Conservation (phyloP, 306 rosid species). For the Dryas octopetala region DNA sequence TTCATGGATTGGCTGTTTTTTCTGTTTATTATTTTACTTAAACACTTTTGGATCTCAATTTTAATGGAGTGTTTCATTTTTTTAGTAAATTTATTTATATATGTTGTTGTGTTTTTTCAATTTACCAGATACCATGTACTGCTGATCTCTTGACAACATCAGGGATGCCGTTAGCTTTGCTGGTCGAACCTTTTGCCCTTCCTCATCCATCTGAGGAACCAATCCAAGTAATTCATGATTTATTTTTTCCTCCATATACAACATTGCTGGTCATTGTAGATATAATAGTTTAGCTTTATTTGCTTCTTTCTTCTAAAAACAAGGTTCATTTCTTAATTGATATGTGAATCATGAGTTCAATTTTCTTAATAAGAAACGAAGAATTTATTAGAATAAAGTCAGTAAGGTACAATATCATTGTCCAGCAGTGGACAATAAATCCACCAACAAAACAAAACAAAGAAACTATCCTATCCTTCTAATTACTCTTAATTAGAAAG, state of each 20-base stretch:
- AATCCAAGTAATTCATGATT: constrained; percentile 60
- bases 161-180: constrained; percentile 94
- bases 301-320: background rate
- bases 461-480: background rate
- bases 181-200: constrained; percentile 96
- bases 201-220: constrained; percentile 97
- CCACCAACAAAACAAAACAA: background rate
- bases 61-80: background rate
- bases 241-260: constrained; percentile 16
- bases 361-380: background rate
- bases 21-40: constrained; percentile 7
- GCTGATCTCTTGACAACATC: constrained; percentile 88
- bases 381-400: background rate
- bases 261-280: constrained; percentile 15
- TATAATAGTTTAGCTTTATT: background rate
- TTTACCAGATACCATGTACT: constrained; percentile 80
- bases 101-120: constrained; percentile 24
- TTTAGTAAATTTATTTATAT: background rate
- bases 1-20: constrained; percentile 16
- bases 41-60: background rate
- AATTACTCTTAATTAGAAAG: background rate
- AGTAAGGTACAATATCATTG: background rate
- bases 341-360: constrained; percentile 3
- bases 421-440: background rate
- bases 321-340: background rate